These are phyloP conservation scores for Pisolithus orientalis DNA, from an alignment of 768 basidiomycete genomes.

Conservation along the genomic window DNA sequence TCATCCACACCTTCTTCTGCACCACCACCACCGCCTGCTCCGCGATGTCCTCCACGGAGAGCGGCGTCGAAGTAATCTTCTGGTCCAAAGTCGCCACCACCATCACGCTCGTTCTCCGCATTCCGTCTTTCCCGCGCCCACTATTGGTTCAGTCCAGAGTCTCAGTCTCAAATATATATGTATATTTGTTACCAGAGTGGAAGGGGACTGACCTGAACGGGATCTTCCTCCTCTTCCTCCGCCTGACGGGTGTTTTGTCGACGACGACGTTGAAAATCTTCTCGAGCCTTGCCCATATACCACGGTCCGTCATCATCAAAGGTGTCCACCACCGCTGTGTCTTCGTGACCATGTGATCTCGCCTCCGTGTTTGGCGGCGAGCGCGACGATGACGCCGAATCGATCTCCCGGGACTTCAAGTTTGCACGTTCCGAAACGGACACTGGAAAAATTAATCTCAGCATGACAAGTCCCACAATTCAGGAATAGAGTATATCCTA, in stretches of 20 bases:
- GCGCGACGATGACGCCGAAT: slow-evolving; percentile 11
- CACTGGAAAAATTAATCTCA: slow-evolving; percentile 13
- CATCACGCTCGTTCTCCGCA: slow-evolving; percentile 65
- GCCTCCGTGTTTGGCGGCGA: not conserved
- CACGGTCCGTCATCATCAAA: slow-evolving; percentile 54
- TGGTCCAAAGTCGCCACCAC: slow-evolving; percentile 68
- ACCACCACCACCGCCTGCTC: slow-evolving; percentile 8
- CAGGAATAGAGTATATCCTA: not conserved
- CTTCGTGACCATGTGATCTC: slow-evolving; percentile 14
- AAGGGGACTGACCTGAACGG: slow-evolving; percentile 51
- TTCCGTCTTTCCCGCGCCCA: slow-evolving; percentile 75
- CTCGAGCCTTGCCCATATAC: slow-evolving; percentile 79
- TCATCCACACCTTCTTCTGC: slow-evolving; percentile 59
- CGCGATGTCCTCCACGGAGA: slow-evolving; percentile 50
- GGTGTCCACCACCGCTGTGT: slow-evolving; percentile 17
- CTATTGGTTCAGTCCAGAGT: slow-evolving; percentile 27
- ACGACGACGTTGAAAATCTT: slow-evolving; percentile 61
- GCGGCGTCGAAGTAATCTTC: slow-evolving; percentile 80
- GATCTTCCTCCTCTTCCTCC: slow-evolving; percentile 68
- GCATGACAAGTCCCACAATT: not conserved
- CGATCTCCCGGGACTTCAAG: slow-evolving; percentile 19
- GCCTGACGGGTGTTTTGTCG: slow-evolving; percentile 30
- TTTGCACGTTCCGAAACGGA: slow-evolving; percentile 17
- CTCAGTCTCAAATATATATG: slow-evolving; percentile 1
- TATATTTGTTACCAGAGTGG: not conserved